Percentiles rank a stretch among this genome's conserved stretches.
These are phyloP conservation scores for Botrytis deweyae DNA, from an alignment of 2,329 filamentous ascomycete genomes.

Conservation along the genomic window DNA sequence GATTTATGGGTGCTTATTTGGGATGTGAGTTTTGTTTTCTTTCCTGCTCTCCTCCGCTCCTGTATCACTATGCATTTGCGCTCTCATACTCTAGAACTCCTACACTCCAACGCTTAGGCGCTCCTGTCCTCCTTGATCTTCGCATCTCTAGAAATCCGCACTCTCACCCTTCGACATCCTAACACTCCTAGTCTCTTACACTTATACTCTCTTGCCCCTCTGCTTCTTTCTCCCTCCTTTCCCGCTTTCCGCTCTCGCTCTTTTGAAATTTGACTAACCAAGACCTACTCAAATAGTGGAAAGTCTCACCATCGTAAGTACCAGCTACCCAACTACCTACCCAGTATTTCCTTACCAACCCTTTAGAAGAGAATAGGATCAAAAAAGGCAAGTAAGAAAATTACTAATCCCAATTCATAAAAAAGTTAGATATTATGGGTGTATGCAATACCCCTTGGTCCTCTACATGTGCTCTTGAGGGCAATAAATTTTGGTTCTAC, in stretches of 20 bases:
- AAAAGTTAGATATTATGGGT: constrained; percentile 50
- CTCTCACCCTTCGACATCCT: no score
- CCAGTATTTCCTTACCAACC: neutral
- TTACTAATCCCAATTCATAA: neutral
- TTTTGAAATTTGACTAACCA: neutral
- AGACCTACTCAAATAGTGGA: constrained; percentile 48
- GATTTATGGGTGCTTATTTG: constrained; percentile 65
- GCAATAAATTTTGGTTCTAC: constrained; percentile 69
- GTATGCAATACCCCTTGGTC: constrained; percentile 46
- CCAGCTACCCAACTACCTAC: neutral
- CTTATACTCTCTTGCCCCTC: neutral
- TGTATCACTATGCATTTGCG: no score
- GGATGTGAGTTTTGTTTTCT: constrained; percentile 40
- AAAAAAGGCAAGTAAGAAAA: neutral
- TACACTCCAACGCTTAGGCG: neutral
- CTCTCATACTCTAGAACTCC: no score
- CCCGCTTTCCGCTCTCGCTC: neutral
- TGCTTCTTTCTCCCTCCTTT: neutral
- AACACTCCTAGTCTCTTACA: no score
- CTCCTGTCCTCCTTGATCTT: no score
- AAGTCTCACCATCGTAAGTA: constrained; percentile 59
- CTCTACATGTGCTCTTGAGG: constrained; percentile 53
- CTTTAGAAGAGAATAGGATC: neutral
- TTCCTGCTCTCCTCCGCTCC: neutral
- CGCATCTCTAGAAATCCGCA: no score